phyloP scores from a whole-genome alignment of 352 stramenopile genomes.

The Globisporangium echinulatum region DNA sequence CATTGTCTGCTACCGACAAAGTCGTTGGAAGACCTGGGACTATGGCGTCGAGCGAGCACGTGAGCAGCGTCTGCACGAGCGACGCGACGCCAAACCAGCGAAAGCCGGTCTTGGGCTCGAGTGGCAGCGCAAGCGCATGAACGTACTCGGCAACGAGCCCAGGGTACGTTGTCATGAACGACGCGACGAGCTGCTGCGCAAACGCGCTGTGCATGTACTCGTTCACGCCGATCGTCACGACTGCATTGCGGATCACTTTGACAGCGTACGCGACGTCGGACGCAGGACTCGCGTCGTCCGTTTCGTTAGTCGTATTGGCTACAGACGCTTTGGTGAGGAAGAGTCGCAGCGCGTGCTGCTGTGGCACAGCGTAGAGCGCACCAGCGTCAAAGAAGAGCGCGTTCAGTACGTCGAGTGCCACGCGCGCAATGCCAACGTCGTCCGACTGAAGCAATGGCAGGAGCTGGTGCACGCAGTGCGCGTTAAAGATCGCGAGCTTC shows the following conservation, averaged over 20 bases:
- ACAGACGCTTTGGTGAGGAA: constrained; percentile 37
- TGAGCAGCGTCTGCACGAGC: constrained; percentile 62
- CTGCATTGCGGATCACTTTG: constrained; percentile 58
- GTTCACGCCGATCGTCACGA: constrained; percentile 61
- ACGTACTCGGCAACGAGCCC: constrained; percentile 58
- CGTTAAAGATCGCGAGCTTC: constrained; percentile 63
- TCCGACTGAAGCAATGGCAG: constrained; percentile 59
- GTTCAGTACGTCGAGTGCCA: constrained; percentile 32
- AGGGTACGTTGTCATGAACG: constrained; percentile 58
- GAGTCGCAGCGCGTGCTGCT: constrained; percentile 31
- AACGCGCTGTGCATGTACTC: constrained; percentile 44
- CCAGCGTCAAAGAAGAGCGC: constrained; percentile 52
- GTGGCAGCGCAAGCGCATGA: constrained; percentile 39
- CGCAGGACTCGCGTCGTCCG: constrained; percentile 16
- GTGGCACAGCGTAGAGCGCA: constrained; percentile 48
- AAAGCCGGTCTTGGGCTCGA: constrained; percentile 69
- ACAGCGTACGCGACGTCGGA: constrained; percentile 42
- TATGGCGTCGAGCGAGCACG: constrained; percentile 37
- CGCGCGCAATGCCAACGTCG: constrained; percentile 30
- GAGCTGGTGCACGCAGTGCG: constrained; percentile 54
- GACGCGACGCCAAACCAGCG: constrained; percentile 76
- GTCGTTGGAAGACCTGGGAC: constrained; percentile 15
- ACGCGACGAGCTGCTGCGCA: constrained; percentile 46
- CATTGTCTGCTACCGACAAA: background rate
- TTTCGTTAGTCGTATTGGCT: background rate